Base-by-base conservation (phyloP, 257 asterid species). In the Gardenia jasminoides region DNA sequence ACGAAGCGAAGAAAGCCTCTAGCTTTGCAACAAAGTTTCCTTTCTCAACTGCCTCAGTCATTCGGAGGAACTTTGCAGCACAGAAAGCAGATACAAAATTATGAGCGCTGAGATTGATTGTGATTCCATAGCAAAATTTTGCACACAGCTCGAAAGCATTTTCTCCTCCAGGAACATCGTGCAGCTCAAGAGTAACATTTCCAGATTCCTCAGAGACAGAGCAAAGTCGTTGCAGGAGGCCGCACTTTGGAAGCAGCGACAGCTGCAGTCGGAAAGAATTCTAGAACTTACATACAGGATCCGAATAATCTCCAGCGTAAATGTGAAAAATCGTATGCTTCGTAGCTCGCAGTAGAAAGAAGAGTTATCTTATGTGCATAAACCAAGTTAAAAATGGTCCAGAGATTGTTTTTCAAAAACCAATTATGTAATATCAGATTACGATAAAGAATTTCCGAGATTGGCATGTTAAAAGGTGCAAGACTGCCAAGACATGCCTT, bases 111-210 rank as follows among this genome's bases (percentile, higher is more conserved):
- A 93, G 89, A 72, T 82, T 86, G 84, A 89, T 92, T 6, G 95
- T 81, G 83, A 93, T 89, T 50, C 94, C 97, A 69, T 92, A 93
- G 80, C 98, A 93, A 70, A 87, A 91, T 84, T 93, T 93, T 0
- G 94, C 92, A 74, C 97, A 92, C 7, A 89, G 78, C 87, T 93
- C 96, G 47, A 93, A 93, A 17, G 96, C 92, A 61, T 84, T 87
- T 41, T 87, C 93, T 54, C 97, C 96, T 13, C 97, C 98, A 0
- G 97, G 98, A 54, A 92, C 81, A 22, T 93, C 93, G 22, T 86
- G 88, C 11, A 93, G 88, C 75, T 88, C 87, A 33, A 93, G 31
- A 62, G 80, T 72, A 46, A 79, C 84, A 13, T 83, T 81, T 80
- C 59, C 76, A 20, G 93, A 81, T 15, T 86, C 90, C 13, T 76